Evolutionary conservation across 2,329 filamentous ascomycete genomes (phyloP).

Genomic region (Polytolypa hystricis): DNA sequence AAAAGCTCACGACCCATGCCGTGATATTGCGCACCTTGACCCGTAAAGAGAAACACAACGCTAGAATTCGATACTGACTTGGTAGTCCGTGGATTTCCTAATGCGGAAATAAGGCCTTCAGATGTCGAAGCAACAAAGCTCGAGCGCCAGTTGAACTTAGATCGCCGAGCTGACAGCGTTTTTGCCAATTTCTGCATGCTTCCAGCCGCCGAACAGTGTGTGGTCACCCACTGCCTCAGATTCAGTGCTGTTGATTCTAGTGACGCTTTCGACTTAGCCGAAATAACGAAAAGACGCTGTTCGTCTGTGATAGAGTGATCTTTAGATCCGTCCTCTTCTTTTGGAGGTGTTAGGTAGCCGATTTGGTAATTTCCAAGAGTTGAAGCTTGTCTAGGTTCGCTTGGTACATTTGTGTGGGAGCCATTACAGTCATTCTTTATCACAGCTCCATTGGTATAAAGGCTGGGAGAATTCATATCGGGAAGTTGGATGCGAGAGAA

Average conservation of each 20-base stretch:
- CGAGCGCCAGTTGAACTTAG: neutral
- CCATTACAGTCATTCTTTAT: neutral
- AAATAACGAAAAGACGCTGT: neutral
- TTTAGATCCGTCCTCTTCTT: neutral
- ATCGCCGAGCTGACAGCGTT: neutral
- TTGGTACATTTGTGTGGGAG: neutral
- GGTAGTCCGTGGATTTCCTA: neutral
- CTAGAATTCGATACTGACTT: neutral
- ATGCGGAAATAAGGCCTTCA: neutral
- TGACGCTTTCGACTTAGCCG: neutral
- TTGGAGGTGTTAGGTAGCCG: neutral
- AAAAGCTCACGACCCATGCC: conserved; percentile 15
- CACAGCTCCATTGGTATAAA: neutral
- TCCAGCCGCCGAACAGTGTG: no score
- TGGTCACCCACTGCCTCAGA: no score
- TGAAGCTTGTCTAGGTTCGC: neutral
- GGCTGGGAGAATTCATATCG: neutral
- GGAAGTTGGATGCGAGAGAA: no score
- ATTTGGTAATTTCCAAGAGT: neutral
- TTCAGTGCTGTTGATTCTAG: neutral
- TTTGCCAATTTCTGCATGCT: no score
- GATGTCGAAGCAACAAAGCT: neutral
- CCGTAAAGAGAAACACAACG: conserved; percentile 23
- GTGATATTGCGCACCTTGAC: conserved; percentile 16
- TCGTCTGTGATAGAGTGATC: neutral